Evolutionary conservation across 1,284 basidiomycete species (phyloP).

Genomic region (Agroathelia rolfsii): DNA sequence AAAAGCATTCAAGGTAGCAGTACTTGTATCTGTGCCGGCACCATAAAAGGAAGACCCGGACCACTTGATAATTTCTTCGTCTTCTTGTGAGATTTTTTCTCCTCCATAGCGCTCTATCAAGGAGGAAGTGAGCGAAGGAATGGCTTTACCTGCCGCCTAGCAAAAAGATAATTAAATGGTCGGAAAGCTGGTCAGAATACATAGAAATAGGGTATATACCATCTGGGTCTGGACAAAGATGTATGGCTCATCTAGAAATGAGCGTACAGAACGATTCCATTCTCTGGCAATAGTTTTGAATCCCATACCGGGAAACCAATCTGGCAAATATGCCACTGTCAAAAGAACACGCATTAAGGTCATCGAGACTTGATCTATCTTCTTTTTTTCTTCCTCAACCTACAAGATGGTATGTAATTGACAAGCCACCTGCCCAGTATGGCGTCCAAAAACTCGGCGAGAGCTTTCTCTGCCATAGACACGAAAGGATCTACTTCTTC

Average conservation of each 20-base stretch:
- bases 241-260: constrained; percentile 2
- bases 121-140: background rate
- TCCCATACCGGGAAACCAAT: constrained; percentile 11
- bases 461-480: constrained; percentile 43
- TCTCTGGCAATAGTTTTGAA: constrained; percentile 6
- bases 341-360: no score
- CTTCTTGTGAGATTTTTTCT: constrained; percentile 1
- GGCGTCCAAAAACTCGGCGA: constrained; percentile 48
- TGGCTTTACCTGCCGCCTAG: background rate
- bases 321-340: constrained; percentile 32
- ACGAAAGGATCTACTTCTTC: constrained; percentile 49
- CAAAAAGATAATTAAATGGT: no score
- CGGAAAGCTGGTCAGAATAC: no score
- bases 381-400: no score
- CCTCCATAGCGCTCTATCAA: constrained; percentile 2
- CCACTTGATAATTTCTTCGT: constrained; percentile 7
- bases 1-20: constrained; percentile 11
- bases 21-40: background rate
- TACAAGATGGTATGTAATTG: constrained; percentile 48
- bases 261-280: constrained; percentile 1
- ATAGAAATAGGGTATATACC: constrained; percentile 3
- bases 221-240: constrained; percentile 6
- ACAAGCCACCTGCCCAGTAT: constrained; percentile 45
- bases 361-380: no score
- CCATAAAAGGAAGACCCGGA: constrained; percentile 7